phyloP scores from a whole-genome alignment of 1,284 basidiomycete species.

The Neotropicomus parvogracilis region DNA sequence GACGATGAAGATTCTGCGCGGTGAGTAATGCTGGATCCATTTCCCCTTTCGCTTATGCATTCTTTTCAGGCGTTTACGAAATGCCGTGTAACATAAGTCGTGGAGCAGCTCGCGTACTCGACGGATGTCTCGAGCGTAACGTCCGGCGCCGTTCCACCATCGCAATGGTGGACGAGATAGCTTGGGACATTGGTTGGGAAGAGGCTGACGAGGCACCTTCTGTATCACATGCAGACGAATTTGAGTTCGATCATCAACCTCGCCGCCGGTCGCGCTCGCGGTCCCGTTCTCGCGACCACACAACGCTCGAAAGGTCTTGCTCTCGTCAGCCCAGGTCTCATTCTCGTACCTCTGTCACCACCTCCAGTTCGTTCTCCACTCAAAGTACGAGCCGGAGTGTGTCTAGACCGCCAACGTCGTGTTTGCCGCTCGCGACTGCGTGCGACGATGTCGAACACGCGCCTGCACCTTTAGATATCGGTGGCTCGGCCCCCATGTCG shows the following conservation, averaged over 20 bases:
- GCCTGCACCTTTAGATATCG: constrained; percentile 24
- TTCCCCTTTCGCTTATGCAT: constrained; percentile 5
- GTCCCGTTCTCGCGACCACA: constrained; percentile 12
- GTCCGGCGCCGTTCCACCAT: constrained; percentile 69
- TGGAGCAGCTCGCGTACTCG: constrained; percentile 69
- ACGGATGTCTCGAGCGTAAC: constrained; percentile 69
- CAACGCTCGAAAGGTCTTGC: constrained; percentile 5
- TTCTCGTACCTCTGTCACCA: constrained; percentile 40
- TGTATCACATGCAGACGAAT: constrained; percentile 30
- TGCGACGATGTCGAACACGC: constrained; percentile 16
- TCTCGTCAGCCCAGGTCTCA: constrained; percentile 37
- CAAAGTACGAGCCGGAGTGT: constrained; percentile 33
- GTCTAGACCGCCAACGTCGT: constrained; percentile 23
- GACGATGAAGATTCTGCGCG: constrained; percentile 86
- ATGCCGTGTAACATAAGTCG: constrained; percentile 58
- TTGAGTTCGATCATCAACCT: constrained; percentile 21
- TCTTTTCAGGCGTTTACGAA: constrained; percentile 51
- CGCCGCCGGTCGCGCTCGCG: constrained; percentile 18
- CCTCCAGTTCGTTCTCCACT: constrained; percentile 34
- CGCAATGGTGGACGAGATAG: constrained; percentile 67
- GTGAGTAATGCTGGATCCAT: constrained; percentile 41
- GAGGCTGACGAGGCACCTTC: constrained; percentile 36
- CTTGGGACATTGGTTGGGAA: constrained; percentile 79
- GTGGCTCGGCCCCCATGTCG: constrained; percentile 32
- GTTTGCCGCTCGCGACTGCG: constrained; percentile 20